Evolutionary conservation across 495 filamentous ascomycete genomes (phyloP).

Genomic region (Aspergillus bridgeri): DNA sequence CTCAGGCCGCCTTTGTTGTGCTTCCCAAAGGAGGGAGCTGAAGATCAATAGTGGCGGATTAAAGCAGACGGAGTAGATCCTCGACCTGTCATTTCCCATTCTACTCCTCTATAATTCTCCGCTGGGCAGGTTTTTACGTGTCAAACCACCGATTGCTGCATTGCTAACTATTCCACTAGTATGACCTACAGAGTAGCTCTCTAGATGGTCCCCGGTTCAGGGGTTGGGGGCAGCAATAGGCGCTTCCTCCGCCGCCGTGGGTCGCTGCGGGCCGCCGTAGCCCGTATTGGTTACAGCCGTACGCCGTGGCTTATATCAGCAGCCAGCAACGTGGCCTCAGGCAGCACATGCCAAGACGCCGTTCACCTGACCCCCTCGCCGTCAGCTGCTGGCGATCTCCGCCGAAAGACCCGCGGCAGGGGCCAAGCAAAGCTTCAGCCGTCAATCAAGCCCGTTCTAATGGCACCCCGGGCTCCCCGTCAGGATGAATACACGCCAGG

Average conservation of each 20-base stretch:
- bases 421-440: too few species aligned
- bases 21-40: neutral
- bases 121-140: neutral
- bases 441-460: neutral
- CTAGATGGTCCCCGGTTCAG: conserved; percentile 22
- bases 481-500: conserved; percentile 83
- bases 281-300: neutral
- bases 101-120: neutral
- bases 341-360: neutral
- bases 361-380: neutral
- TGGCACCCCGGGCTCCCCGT: neutral
- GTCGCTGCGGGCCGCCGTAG: conserved; percentile 31
- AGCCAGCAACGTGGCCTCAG: neutral
- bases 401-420: too few species aligned
- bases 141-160: neutral
- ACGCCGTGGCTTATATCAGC: neutral
- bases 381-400: neutral
- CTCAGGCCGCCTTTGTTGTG: conserved; percentile 11
- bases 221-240: conserved; percentile 23
- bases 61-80: neutral
- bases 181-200: neutral
- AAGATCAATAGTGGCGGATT: neutral
- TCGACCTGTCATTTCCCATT: too few species aligned
- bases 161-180: too few species aligned
- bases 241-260: conserved; percentile 17